Percentiles rank a stretch among this genome's conserved stretches.
phyloP scores from a whole-genome alignment of 257 asterid species.

The Cruciata laevipes region DNA sequence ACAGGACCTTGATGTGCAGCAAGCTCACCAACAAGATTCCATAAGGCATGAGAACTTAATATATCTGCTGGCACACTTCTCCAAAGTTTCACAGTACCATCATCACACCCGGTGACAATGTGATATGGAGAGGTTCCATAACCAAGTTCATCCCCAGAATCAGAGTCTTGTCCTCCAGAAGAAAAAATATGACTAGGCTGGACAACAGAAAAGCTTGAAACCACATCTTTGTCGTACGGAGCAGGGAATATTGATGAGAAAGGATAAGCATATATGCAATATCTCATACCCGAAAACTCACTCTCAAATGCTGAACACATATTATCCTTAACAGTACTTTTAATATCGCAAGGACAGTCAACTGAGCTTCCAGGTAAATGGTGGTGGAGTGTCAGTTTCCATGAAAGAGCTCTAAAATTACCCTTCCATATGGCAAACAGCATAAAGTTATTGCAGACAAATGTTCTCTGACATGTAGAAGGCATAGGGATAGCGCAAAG shows the following conservation, averaged over 20 bases:
- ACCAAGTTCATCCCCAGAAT: constrained; percentile 30
- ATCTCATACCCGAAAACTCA: constrained; percentile 46
- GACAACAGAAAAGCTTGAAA: constrained; percentile 63
- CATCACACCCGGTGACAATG: constrained; percentile 60
- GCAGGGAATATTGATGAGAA: constrained; percentile 65
- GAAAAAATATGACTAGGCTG: constrained; percentile 40
- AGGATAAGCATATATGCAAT: constrained; percentile 49
- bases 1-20: constrained; percentile 52
- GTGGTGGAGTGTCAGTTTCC: constrained; percentile 65
- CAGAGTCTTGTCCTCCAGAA: constrained; percentile 34
- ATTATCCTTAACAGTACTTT: constrained; percentile 25
- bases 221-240: constrained; percentile 42
- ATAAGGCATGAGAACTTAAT: constrained; percentile 35
- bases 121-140: constrained; percentile 61
- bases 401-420: constrained; percentile 64
- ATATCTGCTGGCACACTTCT: constrained; percentile 53
- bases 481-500: constrained; percentile 61
- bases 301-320: constrained; percentile 41
- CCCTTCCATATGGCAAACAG: constrained; percentile 73
- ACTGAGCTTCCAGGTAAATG: constrained; percentile 30
- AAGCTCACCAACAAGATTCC: constrained; percentile 83
- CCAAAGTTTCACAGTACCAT: constrained; percentile 82
- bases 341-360: constrained; percentile 23
- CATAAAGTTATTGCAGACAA: constrained; percentile 52
- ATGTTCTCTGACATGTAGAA: constrained; percentile 41